These are phyloP conservation scores for Scleroderma citrinum DNA, from an alignment of 768 basidiomycete species.

Conservation along the genomic window DNA sequence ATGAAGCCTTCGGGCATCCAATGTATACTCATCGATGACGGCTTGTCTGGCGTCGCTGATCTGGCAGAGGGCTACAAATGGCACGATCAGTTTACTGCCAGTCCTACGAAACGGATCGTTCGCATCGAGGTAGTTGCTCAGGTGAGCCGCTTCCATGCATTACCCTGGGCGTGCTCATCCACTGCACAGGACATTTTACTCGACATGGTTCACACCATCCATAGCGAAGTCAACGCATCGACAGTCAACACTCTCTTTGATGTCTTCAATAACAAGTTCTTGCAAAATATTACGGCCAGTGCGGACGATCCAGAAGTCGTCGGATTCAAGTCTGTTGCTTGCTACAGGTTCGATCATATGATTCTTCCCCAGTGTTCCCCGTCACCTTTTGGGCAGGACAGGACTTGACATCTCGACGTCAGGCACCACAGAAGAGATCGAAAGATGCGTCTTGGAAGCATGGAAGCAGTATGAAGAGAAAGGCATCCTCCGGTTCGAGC, in stretches of 20 bases:
- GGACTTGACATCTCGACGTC: slow-evolving; percentile 50
- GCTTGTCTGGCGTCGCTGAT: slow-evolving; percentile 44
- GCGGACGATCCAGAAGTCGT: slow-evolving; percentile 47
- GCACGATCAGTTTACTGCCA: slow-evolving; percentile 57
- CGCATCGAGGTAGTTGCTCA: slow-evolving; percentile 69
- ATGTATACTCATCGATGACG: slow-evolving; percentile 70
- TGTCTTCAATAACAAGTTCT: slow-evolving; percentile 33
- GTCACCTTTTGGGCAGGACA: slow-evolving; percentile 33
- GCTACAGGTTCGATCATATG: slow-evolving; percentile 41
- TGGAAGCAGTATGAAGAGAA: slow-evolving; percentile 31
- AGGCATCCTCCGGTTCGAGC: slow-evolving; percentile 44
- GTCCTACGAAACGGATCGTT: slow-evolving; percentile 54
- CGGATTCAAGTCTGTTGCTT: slow-evolving; percentile 70
- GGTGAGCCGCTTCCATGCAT: slow-evolving; percentile 31
- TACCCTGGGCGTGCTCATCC: slow-evolving; percentile 3
- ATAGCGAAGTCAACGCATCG: slow-evolving; percentile 10
- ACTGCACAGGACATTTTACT: slow-evolving; percentile 9
- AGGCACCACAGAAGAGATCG: slow-evolving; percentile 20
- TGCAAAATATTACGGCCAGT: slow-evolving; percentile 27
- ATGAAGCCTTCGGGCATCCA: slow-evolving; percentile 57
- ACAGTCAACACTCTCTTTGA: slow-evolving; percentile 7
- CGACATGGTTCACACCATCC: slow-evolving; percentile 11
- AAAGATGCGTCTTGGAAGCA: slow-evolving; percentile 29
- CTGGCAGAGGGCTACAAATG: slow-evolving; percentile 47
- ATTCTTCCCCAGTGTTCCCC: neutral